Base-by-base conservation (phyloP, 2,329 filamentous ascomycete species). In the Clarireedia homoeocarpa region DNA sequence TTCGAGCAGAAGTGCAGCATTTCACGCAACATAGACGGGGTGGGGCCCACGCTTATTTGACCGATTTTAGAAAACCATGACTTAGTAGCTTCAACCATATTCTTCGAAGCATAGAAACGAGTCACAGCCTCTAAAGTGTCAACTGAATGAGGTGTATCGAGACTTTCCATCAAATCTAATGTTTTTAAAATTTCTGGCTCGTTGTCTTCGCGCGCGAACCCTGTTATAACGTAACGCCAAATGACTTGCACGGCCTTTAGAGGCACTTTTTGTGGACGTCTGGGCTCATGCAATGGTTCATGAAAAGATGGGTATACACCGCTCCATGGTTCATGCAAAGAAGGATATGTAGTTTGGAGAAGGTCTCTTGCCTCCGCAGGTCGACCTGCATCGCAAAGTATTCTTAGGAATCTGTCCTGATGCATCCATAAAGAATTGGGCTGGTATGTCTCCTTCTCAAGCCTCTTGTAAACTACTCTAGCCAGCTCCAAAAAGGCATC, bases 1-100 rank as follows among this genome's bases (percentile, higher is more conserved):
- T 80, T 77, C 53, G 80, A 75, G 52, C 82, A 84, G 62, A 85
- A 83, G 42, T 75, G 75, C 39, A 89, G 70, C n/a, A 86, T 70
- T 42, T 77, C 76, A 49, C 73, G 70, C 60, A 83, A 79, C 30
- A 55, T 36, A 26, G 26, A 23, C 14, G 53, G 46, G 24, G 24
- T 55, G 5, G 49, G n/a, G 7, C 40, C 36, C 3, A 6, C 14
- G 6, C 34, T 26, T 17, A 34, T 10, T 17, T 50, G 0, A 9
- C 40, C 44, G n/a, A 52, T 74, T 59, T 79, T 80, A 23, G 78
- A 71, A 64, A 87, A 91, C 81, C 90, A 89, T 12, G 74, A 68
- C 65, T 86, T 84, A 2, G 84, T 84, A 59, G 81, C 78, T n/a
- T 75, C 69, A 4, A 86, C 66, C 48, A 82, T 74, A 61, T 84